Evolutionary conservation across 345 rosid species (phyloP), one percentile per base, ranked within the genome.

Genomic region (Citrus reticulata): DNA sequence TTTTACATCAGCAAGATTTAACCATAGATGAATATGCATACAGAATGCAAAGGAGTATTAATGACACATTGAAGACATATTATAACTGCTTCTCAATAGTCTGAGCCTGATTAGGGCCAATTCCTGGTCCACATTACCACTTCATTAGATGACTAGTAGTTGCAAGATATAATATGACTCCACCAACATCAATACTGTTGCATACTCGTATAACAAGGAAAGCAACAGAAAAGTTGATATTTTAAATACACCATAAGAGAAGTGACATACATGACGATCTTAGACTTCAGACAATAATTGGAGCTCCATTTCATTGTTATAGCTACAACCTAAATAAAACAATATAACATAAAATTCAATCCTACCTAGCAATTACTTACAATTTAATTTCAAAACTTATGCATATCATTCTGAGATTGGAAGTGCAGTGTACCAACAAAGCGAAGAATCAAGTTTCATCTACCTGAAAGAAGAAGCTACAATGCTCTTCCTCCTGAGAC

Each of bases 401-500:
- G 34, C 5, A 29, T 2, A 17, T 32, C 72, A 68, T 46, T 7
- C 17, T 46, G 8, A n/a, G n/a, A 5, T 19, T 40, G 58, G 58
- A 65, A n/a, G 54, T 6, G 62, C 30, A 13, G 14, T 32, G 2
- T 30, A 75, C 10, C 27, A 24, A 67, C 7, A 3, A 39, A 29
- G 22, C 34, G 54, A 17, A 9, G 24, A 30, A 25, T 72, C 69
- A 75, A 65, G 20, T 37, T 29, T 66, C 68, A 59, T 75, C 40
- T 76, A 89, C 99, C 97, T 89, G 91, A 80, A 86, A 90, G 83
- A 91, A 96, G 72, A 85, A 42, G 66, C 49, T 79, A 59, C 84
- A 80, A 86, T 96, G 99, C 70, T 91, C 95, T 83, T 90, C 96
- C 83, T 96, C 99, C 84, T 92, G 98, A 64, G 95, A 93, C 73